These are phyloP conservation scores for Globisporangium radiosum DNA, from an alignment of 352 stramenopile species.

Conservation along the genomic window DNA sequence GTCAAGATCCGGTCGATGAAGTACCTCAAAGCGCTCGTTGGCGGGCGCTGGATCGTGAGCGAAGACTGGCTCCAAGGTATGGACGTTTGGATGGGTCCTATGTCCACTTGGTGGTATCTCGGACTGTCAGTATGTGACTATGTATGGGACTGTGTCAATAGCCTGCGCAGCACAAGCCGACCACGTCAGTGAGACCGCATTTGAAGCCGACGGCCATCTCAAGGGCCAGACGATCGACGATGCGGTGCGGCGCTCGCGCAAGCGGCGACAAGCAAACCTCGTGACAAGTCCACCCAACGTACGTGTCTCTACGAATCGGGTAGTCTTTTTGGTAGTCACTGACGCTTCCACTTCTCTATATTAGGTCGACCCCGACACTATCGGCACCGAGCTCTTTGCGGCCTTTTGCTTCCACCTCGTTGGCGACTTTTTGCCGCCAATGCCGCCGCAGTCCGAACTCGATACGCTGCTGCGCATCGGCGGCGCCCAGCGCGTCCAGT, in stretches of 20 bases:
- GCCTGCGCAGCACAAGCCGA: constrained; percentile 29
- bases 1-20: constrained; percentile 84
- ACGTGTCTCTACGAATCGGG: background rate
- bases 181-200: constrained; percentile 41
- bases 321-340: background rate
- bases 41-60: constrained; percentile 79
- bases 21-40: constrained; percentile 77
- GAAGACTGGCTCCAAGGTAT: constrained; percentile 72
- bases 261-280: constrained; percentile 34
- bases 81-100: background rate
- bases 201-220: constrained; percentile 54
- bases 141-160: constrained; percentile 6
- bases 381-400: constrained; percentile 71
- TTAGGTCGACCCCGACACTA: constrained; percentile 16
- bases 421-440: constrained; percentile 71
- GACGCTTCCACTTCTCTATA: background rate
- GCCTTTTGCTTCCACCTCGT: constrained; percentile 64
- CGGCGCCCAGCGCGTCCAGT: constrained; percentile 44
- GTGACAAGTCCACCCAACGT: constrained; percentile 12
- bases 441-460: constrained; percentile 61
- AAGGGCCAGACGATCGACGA: constrained; percentile 45
- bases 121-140: background rate
- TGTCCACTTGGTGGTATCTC: no score
- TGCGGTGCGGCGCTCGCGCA: constrained; percentile 41
- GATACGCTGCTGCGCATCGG: constrained; percentile 65